Conservation (phyloP, 2,329 filamentous ascomycete species). For the Trichocomaceae sp. region DNA sequence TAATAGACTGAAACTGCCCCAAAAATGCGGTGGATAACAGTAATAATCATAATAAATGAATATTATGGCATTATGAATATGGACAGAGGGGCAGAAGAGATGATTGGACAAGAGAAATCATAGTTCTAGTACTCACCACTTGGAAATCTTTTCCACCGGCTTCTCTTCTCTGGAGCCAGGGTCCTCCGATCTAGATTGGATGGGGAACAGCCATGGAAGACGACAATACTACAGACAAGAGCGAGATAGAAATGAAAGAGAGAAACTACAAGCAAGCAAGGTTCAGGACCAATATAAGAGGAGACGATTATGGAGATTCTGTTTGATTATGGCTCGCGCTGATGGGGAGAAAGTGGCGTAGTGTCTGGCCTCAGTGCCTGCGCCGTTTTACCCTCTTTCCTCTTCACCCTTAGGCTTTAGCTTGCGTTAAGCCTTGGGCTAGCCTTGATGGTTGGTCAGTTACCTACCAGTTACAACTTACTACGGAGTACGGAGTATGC, state of each 20-base stretch:
- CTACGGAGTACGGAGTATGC: too few species aligned
- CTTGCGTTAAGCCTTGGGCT: background rate
- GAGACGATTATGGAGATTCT: too few species aligned
- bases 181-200: background rate
- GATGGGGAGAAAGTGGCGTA: background rate
- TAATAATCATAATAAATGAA: background rate
- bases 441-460: background rate
- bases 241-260: background rate
- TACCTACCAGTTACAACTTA: background rate
- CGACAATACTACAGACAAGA: background rate
- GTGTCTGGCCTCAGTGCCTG: background rate
- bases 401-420: background rate
- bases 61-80: background rate
- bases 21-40: background rate
- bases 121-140: too few species aligned
- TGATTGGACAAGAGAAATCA: too few species aligned
- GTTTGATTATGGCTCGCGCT: background rate
- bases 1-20: background rate
- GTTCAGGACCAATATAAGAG: background rate
- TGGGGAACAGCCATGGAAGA: background rate
- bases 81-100: background rate
- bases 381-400: background rate
- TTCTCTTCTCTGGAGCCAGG: background rate
- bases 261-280: background rate
- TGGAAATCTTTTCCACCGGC: background rate